Evolutionary conservation across 2,329 filamentous ascomycete genomes (phyloP), one percentile per base, ranked within the genome.

Genomic region (Cladophialophora immunda): DNA sequence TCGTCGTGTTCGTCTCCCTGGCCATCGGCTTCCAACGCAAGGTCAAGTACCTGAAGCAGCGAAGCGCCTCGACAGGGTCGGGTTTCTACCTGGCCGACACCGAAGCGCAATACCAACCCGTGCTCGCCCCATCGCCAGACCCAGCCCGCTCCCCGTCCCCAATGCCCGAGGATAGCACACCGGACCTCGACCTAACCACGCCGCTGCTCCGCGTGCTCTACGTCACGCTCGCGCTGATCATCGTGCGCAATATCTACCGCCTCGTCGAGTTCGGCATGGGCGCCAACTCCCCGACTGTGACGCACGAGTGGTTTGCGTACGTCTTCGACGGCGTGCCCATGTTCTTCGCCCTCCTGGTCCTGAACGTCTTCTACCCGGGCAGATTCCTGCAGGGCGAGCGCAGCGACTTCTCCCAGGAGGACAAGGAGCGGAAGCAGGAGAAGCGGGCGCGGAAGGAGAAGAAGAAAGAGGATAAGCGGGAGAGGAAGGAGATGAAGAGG

Each of bases 251-350:
- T 62, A 80, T 89, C 63, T 89, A 82, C 73, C 83, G 87, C 7
- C 80, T 85, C 0, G 80, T 87, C n/a, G 86, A 89, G 75, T 88
- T 86, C 76, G 88, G 87, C 68, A 80, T 79, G 58, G 73, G 84
- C n/a, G 77, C 81, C 0, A 70, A 75, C 29, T 75, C 83, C 13
- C 76, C 83, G 27, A 76, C 79, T 25, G 78, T 78, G 6, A 78
- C 76, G 22, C 69, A 76, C 52, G 76, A 79, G 32, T 73, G 79
- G 8, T 77, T 74, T 2, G 76, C 81, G 56, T 80, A 82, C 38
- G 74, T 73, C 22, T 75, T 81, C 13, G 80, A 82, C 66, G 76
- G 76, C 0, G 66, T 75, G 5, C 79, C 79, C 0, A 82, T 82
- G 79, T 69, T 79, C 8, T 25, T 78, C 5, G 78, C 78, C 0